Evolutionary conservation across 208 protist genomes (phyloP), one percentile per base, ranked within the genome.

Genomic region (Crithidia brevicula): DNA sequence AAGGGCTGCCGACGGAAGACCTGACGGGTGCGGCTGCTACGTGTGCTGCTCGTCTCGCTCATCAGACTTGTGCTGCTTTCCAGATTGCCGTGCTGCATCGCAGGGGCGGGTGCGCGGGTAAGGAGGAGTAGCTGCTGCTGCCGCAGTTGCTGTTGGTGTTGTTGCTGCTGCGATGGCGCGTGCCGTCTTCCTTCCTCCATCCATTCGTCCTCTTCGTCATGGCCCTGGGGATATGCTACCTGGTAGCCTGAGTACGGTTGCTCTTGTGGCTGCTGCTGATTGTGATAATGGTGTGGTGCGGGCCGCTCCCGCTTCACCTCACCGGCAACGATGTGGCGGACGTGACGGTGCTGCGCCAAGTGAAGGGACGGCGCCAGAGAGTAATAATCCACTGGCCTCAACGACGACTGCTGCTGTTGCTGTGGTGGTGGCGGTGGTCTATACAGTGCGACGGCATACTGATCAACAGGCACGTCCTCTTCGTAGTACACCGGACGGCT

Each of bases 291-390:
- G 25, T 62, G 56, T 16, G 56, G 56, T 20, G 56, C n/a, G n/a
- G n/a, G n/a, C n/a, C n/a, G 56, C 25, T 33, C 40, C 23, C 56
- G 56, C 36, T 42, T 15, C 25, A 58, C 23, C 15, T 58, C 40
- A 11, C 36, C 49, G 2, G 58, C 49, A 0, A 61, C 42, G 31
- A 67, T 49, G 42, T 23, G 68, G 34, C 59, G 60, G 10, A 74
- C 68, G 34, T 74, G 68, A 0, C 60, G 68, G 53, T 74, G 59
- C 60, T 68, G 59, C 10, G 9, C 15, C 2, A 67, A 43, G 1
- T 49, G 59, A 30, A 74, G 52, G 9, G 68, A 74, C 52, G 67
- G 67, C 5, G 51, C 49, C 13, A 67, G 16, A 3, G 43, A 3
- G 23, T 73, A 54, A 34, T 58, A 58, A 23, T 67, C 36, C 1